phyloP scores from a whole-genome alignment of 345 rosid genomes.

The Rubroshorea leprosula region DNA sequence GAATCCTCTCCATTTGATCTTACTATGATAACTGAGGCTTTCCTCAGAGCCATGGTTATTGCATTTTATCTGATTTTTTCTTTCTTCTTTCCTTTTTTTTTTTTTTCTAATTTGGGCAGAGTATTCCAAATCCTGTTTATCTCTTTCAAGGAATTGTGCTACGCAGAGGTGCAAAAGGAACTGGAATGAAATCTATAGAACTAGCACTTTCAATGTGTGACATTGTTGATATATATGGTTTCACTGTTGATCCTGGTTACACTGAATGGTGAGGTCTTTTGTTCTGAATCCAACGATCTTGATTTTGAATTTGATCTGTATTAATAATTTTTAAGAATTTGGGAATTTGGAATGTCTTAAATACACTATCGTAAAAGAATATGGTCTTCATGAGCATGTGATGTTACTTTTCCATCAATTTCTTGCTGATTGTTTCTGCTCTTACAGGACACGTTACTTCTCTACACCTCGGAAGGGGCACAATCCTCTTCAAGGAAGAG shows the following conservation, averaged over 20 bases:
- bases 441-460: constrained; percentile 85
- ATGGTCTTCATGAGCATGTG: background rate
- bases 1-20: background rate
- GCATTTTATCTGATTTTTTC: constrained; percentile 8
- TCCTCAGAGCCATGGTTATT: constrained; percentile 6
- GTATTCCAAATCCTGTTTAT: constrained; percentile 91
- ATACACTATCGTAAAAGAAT: background rate
- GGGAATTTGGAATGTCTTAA: background rate
- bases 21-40: background rate
- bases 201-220: constrained; percentile 95
- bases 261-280: constrained; percentile 69
- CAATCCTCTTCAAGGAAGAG: constrained; percentile 97
- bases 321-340: too few relatives aligned
- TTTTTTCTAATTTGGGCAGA: too few relatives aligned
- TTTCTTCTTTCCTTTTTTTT: background rate
- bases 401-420: background rate
- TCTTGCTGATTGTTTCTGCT: constrained; percentile 11
- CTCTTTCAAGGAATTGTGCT: constrained; percentile 96
- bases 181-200: constrained; percentile 95
- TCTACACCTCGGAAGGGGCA: constrained; percentile 92
- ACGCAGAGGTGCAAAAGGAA: constrained; percentile 98
- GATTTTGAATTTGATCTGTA: too few relatives aligned
- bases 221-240: constrained; percentile 89
- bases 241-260: constrained; percentile 97
- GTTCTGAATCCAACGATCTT: background rate